Evolutionary conservation across 129 eudicot species (phyloP).

Genomic region (Saposhnikovia divaricata): DNA sequence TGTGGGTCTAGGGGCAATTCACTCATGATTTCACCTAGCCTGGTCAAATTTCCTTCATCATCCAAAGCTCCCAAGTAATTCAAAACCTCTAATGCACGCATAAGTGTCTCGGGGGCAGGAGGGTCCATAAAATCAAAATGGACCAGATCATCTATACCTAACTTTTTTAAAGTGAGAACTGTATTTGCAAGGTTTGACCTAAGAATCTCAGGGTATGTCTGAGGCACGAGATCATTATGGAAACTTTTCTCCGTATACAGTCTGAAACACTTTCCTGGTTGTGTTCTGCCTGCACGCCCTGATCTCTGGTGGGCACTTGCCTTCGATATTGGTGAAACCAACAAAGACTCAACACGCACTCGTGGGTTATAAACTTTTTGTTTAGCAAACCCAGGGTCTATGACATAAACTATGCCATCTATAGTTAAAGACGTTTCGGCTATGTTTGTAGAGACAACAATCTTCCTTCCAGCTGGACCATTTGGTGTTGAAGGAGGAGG

Average conservation of each 20-base stretch:
- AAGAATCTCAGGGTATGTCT: slow-evolving; percentile 90
- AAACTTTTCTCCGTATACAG: slow-evolving; percentile 92
- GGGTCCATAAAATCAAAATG: slow-evolving; percentile 99
- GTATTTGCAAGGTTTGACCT: slow-evolving; percentile 92
- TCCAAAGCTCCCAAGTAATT: slow-evolving; percentile 95
- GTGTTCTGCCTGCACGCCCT: slow-evolving; percentile 99
- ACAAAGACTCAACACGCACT: slow-evolving; percentile 83
- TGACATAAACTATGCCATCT: slow-evolving; percentile 95
- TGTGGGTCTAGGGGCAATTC: slow-evolving; percentile 95
- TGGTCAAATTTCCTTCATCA: slow-evolving; percentile 94
- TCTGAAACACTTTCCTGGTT: slow-evolving; percentile 93
- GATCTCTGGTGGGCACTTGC: slow-evolving; percentile 98
- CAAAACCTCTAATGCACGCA: slow-evolving; percentile 97
- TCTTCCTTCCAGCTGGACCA: slow-evolving; percentile 94
- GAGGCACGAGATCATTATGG: slow-evolving; percentile 78
- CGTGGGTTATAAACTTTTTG: slow-evolving; percentile 98
- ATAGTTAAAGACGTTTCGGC: slow-evolving; percentile 96
- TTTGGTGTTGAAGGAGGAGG: slow-evolving; percentile 71
- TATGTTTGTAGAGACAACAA: slow-evolving; percentile 92
- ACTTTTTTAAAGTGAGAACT: slow-evolving; percentile 84
- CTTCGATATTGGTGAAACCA: slow-evolving; percentile 96
- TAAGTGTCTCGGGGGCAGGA: slow-evolving; percentile 94
- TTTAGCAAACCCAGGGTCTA: slow-evolving; percentile 95
- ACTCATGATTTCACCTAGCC: slow-evolving; percentile 88
- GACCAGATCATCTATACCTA: slow-evolving; percentile 93